Evolutionary conservation across 1,284 basidiomycete genomes (phyloP), one percentile per base, ranked within the genome.

Genomic region (Leucoagaricus sp.): DNA sequence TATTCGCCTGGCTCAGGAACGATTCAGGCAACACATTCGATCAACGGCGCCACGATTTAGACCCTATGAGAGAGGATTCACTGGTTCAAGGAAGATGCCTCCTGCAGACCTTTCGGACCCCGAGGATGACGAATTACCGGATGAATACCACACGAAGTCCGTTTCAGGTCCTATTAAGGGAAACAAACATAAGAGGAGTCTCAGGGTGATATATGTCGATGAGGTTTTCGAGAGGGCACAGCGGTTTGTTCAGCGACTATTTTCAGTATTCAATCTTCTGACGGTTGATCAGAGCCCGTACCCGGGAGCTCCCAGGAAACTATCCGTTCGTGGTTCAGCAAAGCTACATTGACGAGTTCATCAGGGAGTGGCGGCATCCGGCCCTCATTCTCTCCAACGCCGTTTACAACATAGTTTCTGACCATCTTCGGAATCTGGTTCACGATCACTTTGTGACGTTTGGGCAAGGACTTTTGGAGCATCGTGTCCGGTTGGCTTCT

Each of bases 221-320:
- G 78, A 88, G 25, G 85, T 89, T 1, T 64, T 82, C 34, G 53
- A 73, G 4, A 69, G 71, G 2, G 82, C 82, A 0, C 65, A 74
- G 25, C 65, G 70, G 87, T 87, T 66, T 44, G 79, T 60, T 33
- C 17, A 10, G 10, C 12, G 19, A 44, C 17, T 8, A 23, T 44
- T 44, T 44, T 23, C 12, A 13, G 21, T 28, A 10, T 9, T 26
- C 45, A 46, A 10, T 6, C 6, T 29, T n/a, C n/a, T n/a, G n/a
- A 45, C 9, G n/a, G 1, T 45, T 3, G 19, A 5, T 53, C 17
- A 28, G 53, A 34, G 80, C 86, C 0, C 78, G 82, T 0, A 86
- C 86, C 0, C 82, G 87, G 4, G 86, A 91, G 64, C 74, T 91
- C 0, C 87, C 88, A 0, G 84, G 80, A 13, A 80, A 82, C 58